A percentile compares a stretch with the other conserved stretches of the same genome.
Evolutionary conservation across 2,329 filamentous ascomycete genomes (phyloP).

Genomic region (Malbranchea cinnamomea): DNA sequence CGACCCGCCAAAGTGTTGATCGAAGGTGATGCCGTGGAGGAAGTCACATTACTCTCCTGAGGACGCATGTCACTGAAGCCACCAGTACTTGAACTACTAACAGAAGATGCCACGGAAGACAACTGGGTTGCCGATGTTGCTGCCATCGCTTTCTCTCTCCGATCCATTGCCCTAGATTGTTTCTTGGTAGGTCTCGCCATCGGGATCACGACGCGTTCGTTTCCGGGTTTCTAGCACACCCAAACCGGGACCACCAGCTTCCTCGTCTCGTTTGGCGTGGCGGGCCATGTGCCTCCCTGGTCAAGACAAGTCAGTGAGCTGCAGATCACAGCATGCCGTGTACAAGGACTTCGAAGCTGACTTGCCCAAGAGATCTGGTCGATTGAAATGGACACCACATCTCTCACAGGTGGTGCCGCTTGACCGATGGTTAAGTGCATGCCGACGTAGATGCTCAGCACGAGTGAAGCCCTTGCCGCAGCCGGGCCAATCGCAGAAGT

Average conservation of each 20-base stretch:
- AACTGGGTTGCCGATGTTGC: conserved; percentile 9
- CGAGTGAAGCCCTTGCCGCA: conserved; percentile 42
- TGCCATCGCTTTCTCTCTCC: conserved; percentile 4
- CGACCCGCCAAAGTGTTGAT: conserved; percentile 6
- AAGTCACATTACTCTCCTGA: conserved; percentile 1
- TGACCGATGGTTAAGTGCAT: conserved; percentile 41
- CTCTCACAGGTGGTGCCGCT: conserved; percentile 41
- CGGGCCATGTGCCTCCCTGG: conserved; percentile 44
- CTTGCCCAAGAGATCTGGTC: conserved; percentile 44
- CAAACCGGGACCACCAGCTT: conserved; percentile 33
- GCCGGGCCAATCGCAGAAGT: conserved; percentile 29
- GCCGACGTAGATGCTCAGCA: conserved; percentile 43
- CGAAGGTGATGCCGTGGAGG: conserved; percentile 2
- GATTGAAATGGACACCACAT: conserved; percentile 46
- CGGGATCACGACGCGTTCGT: conserved; percentile 32
- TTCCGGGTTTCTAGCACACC: conserved; percentile 37
- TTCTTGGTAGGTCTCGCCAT: conserved; percentile 25
- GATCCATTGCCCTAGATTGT: conserved; percentile 9
- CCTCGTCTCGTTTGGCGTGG: conserved; percentile 37
- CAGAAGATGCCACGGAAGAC: conserved; percentile 2
- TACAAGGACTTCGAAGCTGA: conserved; percentile 1
- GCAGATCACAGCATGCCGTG: conserved; percentile 12
- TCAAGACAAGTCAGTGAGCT: background rate
- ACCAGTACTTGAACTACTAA: conserved; percentile 2
- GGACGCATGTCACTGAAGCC: conserved; percentile 1